phyloP scores from a whole-genome alignment of 148 eudicot genomes.

The Rhododendron kiyosumense region DNA sequence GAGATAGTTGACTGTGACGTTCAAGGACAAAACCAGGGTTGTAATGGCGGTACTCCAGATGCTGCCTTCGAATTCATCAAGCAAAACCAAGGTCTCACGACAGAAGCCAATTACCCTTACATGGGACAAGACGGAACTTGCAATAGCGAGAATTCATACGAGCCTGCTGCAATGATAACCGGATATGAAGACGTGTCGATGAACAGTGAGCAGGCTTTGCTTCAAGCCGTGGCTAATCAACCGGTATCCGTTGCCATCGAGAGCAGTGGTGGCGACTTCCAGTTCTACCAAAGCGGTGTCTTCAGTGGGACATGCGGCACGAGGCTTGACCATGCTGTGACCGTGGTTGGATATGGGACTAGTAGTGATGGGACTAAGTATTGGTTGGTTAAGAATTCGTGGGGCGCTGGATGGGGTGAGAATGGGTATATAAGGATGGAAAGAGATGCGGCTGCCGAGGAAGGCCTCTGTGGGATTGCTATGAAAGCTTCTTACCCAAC shows the following conservation, averaged over 20 bases:
- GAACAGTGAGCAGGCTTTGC: conserved; percentile 17
- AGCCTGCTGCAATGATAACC: conserved; percentile 14
- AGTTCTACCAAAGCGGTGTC: conserved; percentile 22
- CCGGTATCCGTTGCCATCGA: conserved; percentile 14
- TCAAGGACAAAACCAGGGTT: too few species aligned
- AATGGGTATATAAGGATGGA: not conserved
- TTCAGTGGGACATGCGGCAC: conserved; percentile 19
- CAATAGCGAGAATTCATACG: not conserved
- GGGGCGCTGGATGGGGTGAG: conserved; percentile 16
- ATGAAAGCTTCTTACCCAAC: too few species aligned
- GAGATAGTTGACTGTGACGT: too few species aligned
- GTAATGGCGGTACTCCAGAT: not conserved
- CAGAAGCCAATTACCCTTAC: conserved; percentile 16
- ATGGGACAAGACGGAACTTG: conserved; percentile 11
- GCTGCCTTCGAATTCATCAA: not conserved
- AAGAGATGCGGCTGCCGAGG: not conserved
- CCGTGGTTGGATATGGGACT: conserved; percentile 24
- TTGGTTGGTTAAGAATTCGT: conserved; percentile 23
- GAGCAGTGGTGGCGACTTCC: too few species aligned
- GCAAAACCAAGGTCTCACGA: not conserved
- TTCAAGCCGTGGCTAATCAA: conserved; percentile 15
- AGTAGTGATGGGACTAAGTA: conserved; percentile 20
- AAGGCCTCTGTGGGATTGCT: too few species aligned
- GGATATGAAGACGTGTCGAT: conserved; percentile 18
- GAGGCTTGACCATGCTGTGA: conserved; percentile 15